Percentiles rank a stretch among this genome's conserved stretches.
Evolutionary conservation across 352 stramenopile species (phyloP).

Genomic region (Globisporangium recalcitrans): DNA sequence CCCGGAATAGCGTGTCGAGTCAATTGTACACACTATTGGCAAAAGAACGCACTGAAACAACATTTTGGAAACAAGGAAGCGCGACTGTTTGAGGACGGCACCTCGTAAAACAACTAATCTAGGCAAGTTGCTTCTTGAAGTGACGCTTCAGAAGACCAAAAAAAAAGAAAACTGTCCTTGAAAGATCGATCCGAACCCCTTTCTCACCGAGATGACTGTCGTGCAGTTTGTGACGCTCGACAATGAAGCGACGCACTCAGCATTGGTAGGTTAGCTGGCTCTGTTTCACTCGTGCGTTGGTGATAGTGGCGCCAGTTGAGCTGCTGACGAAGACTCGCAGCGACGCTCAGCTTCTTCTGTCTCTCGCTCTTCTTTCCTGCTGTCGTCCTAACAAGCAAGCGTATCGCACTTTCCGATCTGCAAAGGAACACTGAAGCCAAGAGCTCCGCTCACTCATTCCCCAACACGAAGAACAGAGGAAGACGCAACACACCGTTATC

Average conservation of each 20-base stretch:
- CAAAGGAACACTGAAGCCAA: neutral
- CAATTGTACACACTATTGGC: neutral
- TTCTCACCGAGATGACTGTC: neutral
- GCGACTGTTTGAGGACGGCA: neutral
- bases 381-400: neutral
- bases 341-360: neutral
- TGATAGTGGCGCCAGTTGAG: no score
- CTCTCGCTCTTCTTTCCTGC: neutral
- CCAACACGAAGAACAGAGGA: neutral
- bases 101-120: neutral
- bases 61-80: neutral
- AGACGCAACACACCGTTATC: neutral
- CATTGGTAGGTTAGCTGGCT: no score
- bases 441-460: neutral
- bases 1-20: neutral
- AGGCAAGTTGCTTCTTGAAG: neutral
- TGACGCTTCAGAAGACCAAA: neutral
- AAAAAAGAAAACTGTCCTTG: neutral
- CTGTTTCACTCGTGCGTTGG: no score
- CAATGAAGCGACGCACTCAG: no score
- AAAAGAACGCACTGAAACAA: no score
- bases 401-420: neutral
- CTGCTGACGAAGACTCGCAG: neutral
- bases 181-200: neutral
- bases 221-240: neutral